phyloP scores from a whole-genome alignment of 176 grass and related monocot species.

The Sorghum bicolor region DNA sequence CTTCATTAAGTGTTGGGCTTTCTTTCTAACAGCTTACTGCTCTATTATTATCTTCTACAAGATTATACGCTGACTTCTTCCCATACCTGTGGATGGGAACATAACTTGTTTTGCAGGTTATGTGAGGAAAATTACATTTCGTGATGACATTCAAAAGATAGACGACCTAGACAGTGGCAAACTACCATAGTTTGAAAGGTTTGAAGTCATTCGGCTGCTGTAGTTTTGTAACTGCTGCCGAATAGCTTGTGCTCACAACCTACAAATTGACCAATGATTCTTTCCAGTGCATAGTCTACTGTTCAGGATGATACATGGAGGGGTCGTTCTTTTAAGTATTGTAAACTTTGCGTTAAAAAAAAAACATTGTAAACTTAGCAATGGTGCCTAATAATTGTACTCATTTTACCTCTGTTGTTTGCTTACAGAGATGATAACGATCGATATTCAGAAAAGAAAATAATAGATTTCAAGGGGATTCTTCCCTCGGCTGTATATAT shows the following conservation, averaged over 20 bases:
- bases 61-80: constrained; percentile 19
- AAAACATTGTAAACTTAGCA: constrained; percentile 9
- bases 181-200: constrained; percentile 48
- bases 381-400: not conserved
- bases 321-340: constrained; percentile 34
- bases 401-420: not conserved
- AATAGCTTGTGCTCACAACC: constrained; percentile 12
- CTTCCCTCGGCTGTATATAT: not conserved
- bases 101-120: constrained; percentile 53
- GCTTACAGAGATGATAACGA: not conserved
- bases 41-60: not conserved
- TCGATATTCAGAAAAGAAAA: constrained; percentile 24
- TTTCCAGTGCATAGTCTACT: not conserved
- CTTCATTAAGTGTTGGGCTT: not conserved
- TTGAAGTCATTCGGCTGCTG: not conserved
- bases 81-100: not conserved
- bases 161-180: constrained; percentile 77
- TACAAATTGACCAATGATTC: constrained; percentile 28
- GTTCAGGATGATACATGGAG: constrained; percentile 12
- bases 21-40: not conserved
- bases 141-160: constrained; percentile 70
- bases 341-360: not conserved
- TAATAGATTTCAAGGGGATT: constrained; percentile 17
- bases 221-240: constrained; percentile 24
- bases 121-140: constrained; percentile 85